Evolutionary conservation across 1,284 basidiomycete species (phyloP).

Genomic region (Mrakiaceae sp.): DNA sequence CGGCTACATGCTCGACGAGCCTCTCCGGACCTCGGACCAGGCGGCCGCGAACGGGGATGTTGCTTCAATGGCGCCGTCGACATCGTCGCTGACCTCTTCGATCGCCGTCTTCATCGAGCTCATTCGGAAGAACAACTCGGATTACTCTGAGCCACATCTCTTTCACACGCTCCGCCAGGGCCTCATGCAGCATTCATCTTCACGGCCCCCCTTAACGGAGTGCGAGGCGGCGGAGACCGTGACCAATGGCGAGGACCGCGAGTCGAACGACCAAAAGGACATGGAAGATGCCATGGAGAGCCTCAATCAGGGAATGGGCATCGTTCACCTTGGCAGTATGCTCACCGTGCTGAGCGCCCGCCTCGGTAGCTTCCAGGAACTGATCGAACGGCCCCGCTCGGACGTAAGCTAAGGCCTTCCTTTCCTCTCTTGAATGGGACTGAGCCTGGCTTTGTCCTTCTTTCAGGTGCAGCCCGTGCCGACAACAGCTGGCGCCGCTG

Average conservation of each 20-base stretch:
- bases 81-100: slow-evolving; percentile 77
- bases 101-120: slow-evolving; percentile 89
- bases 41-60: background rate
- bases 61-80: slow-evolving; percentile 42
- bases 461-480: slow-evolving; percentile 49
- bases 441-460: slow-evolving; percentile 10
- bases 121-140: slow-evolving; percentile 96
- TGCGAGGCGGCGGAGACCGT: background rate
- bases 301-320: slow-evolving; percentile 79
- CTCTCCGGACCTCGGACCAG: slow-evolving; percentile 22
- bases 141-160: slow-evolving; percentile 97
- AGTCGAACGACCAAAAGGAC: slow-evolving; percentile 52
- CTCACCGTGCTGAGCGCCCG: slow-evolving; percentile 64
- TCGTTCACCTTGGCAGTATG: slow-evolving; percentile 82
- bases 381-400: slow-evolving; percentile 61
- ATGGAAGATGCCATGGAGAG: slow-evolving; percentile 74
- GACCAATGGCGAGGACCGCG: slow-evolving; percentile 23
- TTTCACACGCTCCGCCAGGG: slow-evolving; percentile 88
- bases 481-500: slow-evolving; percentile 58
- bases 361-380: slow-evolving; percentile 59
- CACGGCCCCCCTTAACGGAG: background rate
- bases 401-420: slow-evolving; percentile 42
- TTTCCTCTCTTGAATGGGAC: slow-evolving; percentile 19
- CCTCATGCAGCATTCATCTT: slow-evolving; percentile 44
- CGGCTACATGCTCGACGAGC: slow-evolving; percentile 63